These are phyloP conservation scores for Oehlia diaphana DNA, from an alignment of 192 early-diverging fungal species.

Conservation along the genomic window DNA sequence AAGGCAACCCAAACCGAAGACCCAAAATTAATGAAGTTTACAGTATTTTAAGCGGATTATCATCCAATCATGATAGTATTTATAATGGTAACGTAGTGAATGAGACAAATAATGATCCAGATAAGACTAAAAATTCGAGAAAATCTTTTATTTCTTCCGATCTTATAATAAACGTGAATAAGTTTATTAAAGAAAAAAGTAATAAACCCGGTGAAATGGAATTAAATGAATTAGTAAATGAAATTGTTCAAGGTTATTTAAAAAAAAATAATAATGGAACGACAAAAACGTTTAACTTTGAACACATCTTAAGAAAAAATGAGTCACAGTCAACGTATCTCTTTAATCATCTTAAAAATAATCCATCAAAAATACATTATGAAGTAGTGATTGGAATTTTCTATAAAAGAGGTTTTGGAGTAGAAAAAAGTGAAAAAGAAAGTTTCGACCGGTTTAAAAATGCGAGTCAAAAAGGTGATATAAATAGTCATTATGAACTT, in stretches of 20 bases:
- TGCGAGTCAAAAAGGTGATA: neutral
- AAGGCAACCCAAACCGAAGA: constrained; percentile 29
- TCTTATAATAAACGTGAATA: no score
- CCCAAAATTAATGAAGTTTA: neutral
- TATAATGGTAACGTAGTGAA: no score
- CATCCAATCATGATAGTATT: no score
- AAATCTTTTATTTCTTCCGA: no score
- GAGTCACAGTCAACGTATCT: neutral
- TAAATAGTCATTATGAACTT: neutral
- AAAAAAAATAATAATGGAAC: neutral
- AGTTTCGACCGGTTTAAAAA: neutral
- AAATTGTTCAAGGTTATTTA: neutral
- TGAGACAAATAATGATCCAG: no score
- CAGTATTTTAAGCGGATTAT: no score
- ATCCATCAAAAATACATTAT: neutral
- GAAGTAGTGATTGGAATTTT: neutral
- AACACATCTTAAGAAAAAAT: neutral
- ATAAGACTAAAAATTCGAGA: no score
- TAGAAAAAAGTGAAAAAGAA: neutral
- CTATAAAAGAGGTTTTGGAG: neutral
- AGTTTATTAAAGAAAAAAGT: no score
- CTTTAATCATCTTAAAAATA: neutral
- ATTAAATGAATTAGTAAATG: neutral
- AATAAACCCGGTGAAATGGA: no score
- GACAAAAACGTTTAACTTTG: neutral